Base-by-base conservation (phyloP, 257 asterid genomes). In the Verbena officinalis region DNA sequence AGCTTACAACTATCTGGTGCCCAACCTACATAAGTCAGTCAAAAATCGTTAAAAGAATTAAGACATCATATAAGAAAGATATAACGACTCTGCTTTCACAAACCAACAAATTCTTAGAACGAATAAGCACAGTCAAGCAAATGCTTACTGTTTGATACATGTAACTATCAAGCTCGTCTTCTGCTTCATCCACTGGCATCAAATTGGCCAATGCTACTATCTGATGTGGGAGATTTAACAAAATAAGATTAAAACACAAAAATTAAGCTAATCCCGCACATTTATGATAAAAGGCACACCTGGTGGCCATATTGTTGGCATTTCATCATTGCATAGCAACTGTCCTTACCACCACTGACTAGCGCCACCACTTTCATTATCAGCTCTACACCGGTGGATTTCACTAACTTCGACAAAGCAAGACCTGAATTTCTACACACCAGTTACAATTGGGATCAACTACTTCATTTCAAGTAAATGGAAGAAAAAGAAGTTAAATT, bases 331-430 rank as follows among this genome's bases (percentile, higher is more conserved):
- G 95, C 95, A 52, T 78, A 92, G 87, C 96, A 89, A 76, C 97
- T 92, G 74, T 89, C 98, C 71, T 92, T 92, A 67, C 98, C 98
- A 70, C 98, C 98, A 63, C 98, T 92, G 56, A 92, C 95, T 42
- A 92, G 73, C 49, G 97, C 96, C 72, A 87, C 98, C 69, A 92
- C 98, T 81, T 92, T 81, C 98, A 92, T 90, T 17, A 44, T 64
- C 57, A 22, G 65, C 70, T 63, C 54, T 62, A 53, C 72, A 48
- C 62, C 14, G 73, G 75, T 57, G 17, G 69, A 66, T 38, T 67
- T 55, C 63, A 40, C 72, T 59, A 74, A 75, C 80, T 80, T 70
- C 58, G 22, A 7, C 14, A 14, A 9, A 59, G 64, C 15, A 45
- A 27, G 63, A 34, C 27, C 55, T 64, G 23, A 49, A 43, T 48